Conservation (phyloP, 768 basidiomycete genomes). For the Podaxis pistillaris region DNA sequence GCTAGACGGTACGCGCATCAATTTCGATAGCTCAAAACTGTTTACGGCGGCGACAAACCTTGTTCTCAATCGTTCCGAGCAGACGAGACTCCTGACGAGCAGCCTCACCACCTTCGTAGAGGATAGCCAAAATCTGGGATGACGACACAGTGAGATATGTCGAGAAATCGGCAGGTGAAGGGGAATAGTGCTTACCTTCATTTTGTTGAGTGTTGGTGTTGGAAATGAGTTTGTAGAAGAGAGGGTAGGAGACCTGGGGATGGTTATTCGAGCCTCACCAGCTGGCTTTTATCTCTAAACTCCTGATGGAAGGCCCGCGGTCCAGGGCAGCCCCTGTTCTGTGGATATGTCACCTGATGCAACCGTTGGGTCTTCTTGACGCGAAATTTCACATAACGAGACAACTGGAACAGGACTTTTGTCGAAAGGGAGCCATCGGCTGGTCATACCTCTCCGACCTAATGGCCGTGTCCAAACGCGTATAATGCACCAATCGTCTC, state of each 20-base stretch:
- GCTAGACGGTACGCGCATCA: slow-evolving; percentile 34
- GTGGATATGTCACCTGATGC: slow-evolving; percentile 8
- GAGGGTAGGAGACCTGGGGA: slow-evolving; percentile 9
- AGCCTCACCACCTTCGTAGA: slow-evolving; percentile 67
- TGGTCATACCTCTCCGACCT: background rate
- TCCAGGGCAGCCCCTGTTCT: slow-evolving; percentile 17
- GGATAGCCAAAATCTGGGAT: slow-evolving; percentile 67
- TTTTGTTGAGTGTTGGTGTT: slow-evolving; percentile 19
- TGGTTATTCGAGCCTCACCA: background rate
- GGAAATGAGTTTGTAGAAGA: slow-evolving; percentile 15
- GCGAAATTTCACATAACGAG: slow-evolving; percentile 11
- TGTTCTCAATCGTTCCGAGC: slow-evolving; percentile 79
- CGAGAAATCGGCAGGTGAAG: background rate
- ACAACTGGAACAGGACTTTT: background rate
- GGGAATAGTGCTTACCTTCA: slow-evolving; percentile 37
- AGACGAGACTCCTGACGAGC: slow-evolving; percentile 72
- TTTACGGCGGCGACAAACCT: slow-evolving; percentile 36
- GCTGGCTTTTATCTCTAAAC: slow-evolving; percentile 11
- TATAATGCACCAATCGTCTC: background rate
- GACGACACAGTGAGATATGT: slow-evolving; percentile 6
- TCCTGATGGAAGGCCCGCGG: slow-evolving; percentile 5
- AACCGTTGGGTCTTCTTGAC: slow-evolving; percentile 5
- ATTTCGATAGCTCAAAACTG: background rate
- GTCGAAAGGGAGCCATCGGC: background rate
- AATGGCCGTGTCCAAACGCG: background rate